Evolutionary conservation across 139 green algal genomes (phyloP).

Genomic region (Micromonas commoda): DNA sequence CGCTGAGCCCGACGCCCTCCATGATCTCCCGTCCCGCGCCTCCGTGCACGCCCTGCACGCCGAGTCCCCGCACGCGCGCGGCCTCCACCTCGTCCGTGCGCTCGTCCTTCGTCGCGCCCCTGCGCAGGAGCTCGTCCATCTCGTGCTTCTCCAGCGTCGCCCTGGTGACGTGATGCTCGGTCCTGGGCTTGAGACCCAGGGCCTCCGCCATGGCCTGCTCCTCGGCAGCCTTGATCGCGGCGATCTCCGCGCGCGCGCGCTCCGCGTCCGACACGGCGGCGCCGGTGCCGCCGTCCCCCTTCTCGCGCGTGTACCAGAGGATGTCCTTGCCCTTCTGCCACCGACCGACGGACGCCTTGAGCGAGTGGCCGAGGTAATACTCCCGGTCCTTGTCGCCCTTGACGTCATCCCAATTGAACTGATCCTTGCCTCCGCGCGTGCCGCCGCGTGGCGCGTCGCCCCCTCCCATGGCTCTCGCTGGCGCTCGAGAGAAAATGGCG

Average conservation of each 20-base stretch:
- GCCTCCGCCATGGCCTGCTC: slow-evolving; percentile 22
- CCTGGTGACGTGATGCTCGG: neutral
- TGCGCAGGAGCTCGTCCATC: slow-evolving; percentile 30
- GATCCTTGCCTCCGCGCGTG: slow-evolving; percentile 39
- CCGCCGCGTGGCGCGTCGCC: slow-evolving; percentile 25
- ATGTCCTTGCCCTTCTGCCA: slow-evolving; percentile 45
- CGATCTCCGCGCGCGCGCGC: neutral
- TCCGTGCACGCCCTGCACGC: slow-evolving; percentile 4
- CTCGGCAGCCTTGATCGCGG: slow-evolving; percentile 13
- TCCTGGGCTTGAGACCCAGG: slow-evolving; percentile 15
- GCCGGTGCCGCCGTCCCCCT: neutral
- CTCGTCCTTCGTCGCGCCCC: neutral
- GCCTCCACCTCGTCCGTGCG: neutral
- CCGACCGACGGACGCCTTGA: slow-evolving; percentile 42
- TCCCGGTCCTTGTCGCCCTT: slow-evolving; percentile 41
- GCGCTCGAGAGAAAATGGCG: no score
- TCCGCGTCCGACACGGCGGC: neutral
- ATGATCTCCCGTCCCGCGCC: slow-evolving; percentile 18
- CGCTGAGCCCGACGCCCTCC: slow-evolving; percentile 7
- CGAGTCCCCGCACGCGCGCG: no score
- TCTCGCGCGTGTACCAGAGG: slow-evolving; percentile 37
- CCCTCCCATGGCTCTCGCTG: no score
- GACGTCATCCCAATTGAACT: slow-evolving; percentile 46
- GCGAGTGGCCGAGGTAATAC: slow-evolving; percentile 40
- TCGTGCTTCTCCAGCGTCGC: slow-evolving; percentile 29